Evolutionary conservation across 768 basidiomycete species (phyloP), one percentile per base, ranked within the genome.

Genomic region (Pulveroboletus sp.): DNA sequence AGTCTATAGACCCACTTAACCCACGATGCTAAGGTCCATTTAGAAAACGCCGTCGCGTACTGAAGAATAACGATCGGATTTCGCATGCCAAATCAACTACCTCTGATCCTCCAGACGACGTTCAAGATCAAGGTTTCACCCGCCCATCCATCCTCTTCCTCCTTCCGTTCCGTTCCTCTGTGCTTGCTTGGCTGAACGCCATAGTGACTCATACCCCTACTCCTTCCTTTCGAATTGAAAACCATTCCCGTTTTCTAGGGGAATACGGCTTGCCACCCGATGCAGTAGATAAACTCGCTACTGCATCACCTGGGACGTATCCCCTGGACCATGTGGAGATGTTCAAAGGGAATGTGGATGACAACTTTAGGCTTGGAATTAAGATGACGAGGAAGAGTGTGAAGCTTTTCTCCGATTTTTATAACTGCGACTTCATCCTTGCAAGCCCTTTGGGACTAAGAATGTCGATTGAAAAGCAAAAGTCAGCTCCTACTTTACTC

Each of bases 61-160:
- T 97, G 2, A 94, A 94, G 68, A 97, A 94, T 68, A 98, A 97
- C 60, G 92, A 95, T 56, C 88, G 87, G 36, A 76, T 97, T n/a
- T 76, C 88, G 0, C 80, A 84, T 55, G 81, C 83, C 9, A 69
- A 77, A 9, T 85, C 89, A 66, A 65, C 76, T 14, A 73, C 76
- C 43, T 69, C 71, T 7, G 73, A 81, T 21, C 75, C 79, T 2
- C 83, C 84, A 2, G 82, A 85, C 68, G 83, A 90, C 53, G 78
- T 89, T 13, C 90, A 91, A 70, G 96, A 99, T 63, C 96, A 98
- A 76, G 95, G 95, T 26, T 98, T 97, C 71, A 96, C 94, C 7
- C 88, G 96, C 6, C 95, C 96, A 9, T 93, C 95, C 17, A 75
- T 95, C 27, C 87, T 99, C 40, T 72, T 99, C 55, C 82, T 98